A percentile compares a stretch with the other conserved stretches of the same genome.
Evolutionary conservation across 495 filamentous ascomycete genomes (phyloP).

Genomic region (Tuber borchii): DNA sequence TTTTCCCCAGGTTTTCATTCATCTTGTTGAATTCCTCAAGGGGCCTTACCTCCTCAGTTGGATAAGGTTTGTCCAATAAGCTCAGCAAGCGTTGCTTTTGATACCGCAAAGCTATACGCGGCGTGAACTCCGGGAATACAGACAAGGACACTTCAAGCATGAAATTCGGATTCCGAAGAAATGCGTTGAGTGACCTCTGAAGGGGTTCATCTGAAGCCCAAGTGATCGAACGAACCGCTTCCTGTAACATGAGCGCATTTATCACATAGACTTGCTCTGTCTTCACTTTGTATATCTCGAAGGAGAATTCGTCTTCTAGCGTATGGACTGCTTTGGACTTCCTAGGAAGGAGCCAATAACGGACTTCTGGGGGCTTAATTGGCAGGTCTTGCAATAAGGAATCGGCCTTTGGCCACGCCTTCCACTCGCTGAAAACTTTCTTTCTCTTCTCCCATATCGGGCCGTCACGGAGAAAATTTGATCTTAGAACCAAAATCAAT

Average conservation of each 20-base stretch:
- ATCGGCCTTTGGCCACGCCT: conserved; percentile 10
- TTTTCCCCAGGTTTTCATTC: background rate
- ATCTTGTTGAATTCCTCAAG: background rate
- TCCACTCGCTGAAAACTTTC: conserved; percentile 9
- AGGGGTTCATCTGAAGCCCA: conserved; percentile 15
- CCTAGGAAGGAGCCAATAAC: background rate
- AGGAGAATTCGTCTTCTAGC: conserved; percentile 16
- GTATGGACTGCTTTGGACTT: background rate
- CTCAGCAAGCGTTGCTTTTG: background rate
- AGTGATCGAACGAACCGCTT: conserved; percentile 10
- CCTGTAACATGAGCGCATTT: conserved; percentile 14
- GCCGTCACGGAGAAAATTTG: conserved; percentile 30
- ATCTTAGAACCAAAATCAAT: conserved; percentile 49
- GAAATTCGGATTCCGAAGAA: conserved; percentile 8
- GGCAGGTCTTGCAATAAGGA: conserved; percentile 23
- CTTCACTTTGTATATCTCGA: conserved; percentile 10
- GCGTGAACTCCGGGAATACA: background rate
- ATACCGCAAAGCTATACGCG: background rate
- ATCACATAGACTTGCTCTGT: background rate
- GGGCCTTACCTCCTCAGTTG: background rate
- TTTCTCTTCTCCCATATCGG: conserved; percentile 11
- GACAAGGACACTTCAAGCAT: background rate
- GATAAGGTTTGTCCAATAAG: background rate
- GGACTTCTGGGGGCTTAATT: conserved; percentile 7
- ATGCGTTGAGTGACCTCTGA: conserved; percentile 5